Percentiles rank a stretch among this genome's conserved stretches.
Evolutionary conservation across 768 basidiomycete species (phyloP).

Genomic region (Hygrophorus pudorinus): DNA sequence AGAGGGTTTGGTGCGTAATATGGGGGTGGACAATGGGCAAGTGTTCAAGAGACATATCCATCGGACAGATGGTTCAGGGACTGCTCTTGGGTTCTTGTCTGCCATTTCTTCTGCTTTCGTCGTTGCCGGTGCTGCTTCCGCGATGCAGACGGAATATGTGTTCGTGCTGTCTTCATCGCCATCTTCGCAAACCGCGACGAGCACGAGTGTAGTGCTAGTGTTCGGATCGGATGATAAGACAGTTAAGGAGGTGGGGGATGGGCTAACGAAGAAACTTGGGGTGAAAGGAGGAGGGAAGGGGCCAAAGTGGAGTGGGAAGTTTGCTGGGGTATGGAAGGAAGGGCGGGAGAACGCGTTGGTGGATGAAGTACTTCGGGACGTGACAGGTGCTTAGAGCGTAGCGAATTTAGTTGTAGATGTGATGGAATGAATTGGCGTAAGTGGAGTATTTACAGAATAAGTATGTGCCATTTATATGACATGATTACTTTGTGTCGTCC

Average conservation of each 20-base stretch:
- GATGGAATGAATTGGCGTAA: background rate
- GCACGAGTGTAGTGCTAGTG: conserved; percentile 47
- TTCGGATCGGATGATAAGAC: conserved; percentile 49
- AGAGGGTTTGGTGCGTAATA: conserved; percentile 22
- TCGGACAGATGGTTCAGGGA: conserved; percentile 50
- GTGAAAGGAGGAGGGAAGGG: conserved; percentile 79
- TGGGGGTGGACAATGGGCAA: conserved; percentile 11
- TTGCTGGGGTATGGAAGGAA: conserved; percentile 52
- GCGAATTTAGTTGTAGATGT: background rate
- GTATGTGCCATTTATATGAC: background rate
- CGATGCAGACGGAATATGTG: conserved; percentile 25
- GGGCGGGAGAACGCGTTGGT: conserved; percentile 31
- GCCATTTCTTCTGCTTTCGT: conserved; percentile 42
- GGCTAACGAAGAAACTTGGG: conserved; percentile 42
- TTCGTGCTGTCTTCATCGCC: conserved; percentile 56
- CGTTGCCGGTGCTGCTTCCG: conserved; percentile 13
- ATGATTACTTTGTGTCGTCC: background rate
- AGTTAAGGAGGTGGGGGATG: conserved; percentile 51
- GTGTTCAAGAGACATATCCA: conserved; percentile 41
- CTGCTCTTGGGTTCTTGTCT: conserved; percentile 50
- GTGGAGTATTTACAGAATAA: background rate
- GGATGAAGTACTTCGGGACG: conserved; percentile 25
- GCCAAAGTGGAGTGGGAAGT: conserved; percentile 67
- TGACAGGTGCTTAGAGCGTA: background rate
- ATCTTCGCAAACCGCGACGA: conserved; percentile 39